Evolutionary conservation across 2,329 filamentous ascomycete genomes (phyloP).

Genomic region (Exophiala mesophila): DNA sequence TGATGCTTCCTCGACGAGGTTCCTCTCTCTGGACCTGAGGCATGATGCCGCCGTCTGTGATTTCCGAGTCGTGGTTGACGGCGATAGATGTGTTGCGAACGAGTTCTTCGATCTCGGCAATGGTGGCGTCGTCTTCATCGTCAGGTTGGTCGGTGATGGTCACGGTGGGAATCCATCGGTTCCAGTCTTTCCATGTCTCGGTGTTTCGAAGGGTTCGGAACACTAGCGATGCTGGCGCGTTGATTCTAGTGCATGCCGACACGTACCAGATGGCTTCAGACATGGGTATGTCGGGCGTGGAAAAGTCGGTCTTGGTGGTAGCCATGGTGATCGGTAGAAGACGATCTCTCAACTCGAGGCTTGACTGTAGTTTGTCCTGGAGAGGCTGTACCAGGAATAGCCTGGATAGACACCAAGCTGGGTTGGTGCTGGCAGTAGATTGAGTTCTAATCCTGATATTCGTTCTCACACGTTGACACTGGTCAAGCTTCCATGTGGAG

Average conservation of each 20-base stretch:
- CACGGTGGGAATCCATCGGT: slow-evolving; percentile 42
- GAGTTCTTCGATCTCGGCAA: slow-evolving; percentile 25
- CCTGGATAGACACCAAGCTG: too few relatives aligned
- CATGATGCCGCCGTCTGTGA: slow-evolving; percentile 20
- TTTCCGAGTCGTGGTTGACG: slow-evolving; percentile 24
- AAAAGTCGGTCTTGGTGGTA: slow-evolving; percentile 22
- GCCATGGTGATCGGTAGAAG: background rate
- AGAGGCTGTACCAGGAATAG: too few relatives aligned
- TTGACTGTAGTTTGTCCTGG: too few relatives aligned
- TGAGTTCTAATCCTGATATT: too few relatives aligned
- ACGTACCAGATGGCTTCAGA: slow-evolving; percentile 30
- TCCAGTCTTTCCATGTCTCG: slow-evolving; percentile 45
- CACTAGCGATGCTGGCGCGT: slow-evolving; percentile 39
- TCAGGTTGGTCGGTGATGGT: slow-evolving; percentile 40
- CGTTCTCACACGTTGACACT: too few relatives aligned
- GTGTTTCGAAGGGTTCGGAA: slow-evolving; percentile 43
- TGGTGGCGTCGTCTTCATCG: slow-evolving; percentile 17
- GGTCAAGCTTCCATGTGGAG: too few relatives aligned
- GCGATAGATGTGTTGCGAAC: slow-evolving; percentile 26
- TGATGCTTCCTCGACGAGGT: slow-evolving; percentile 5
- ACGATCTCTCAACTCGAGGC: too few relatives aligned
- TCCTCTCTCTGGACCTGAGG: background rate
- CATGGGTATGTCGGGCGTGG: slow-evolving; percentile 32
- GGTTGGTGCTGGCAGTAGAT: too few relatives aligned
- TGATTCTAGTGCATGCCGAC: slow-evolving; percentile 35